Percentiles rank a stretch among this genome's conserved stretches.
Conservation (phyloP, 305 asterid species). For the Fraxinus sp. region DNA sequence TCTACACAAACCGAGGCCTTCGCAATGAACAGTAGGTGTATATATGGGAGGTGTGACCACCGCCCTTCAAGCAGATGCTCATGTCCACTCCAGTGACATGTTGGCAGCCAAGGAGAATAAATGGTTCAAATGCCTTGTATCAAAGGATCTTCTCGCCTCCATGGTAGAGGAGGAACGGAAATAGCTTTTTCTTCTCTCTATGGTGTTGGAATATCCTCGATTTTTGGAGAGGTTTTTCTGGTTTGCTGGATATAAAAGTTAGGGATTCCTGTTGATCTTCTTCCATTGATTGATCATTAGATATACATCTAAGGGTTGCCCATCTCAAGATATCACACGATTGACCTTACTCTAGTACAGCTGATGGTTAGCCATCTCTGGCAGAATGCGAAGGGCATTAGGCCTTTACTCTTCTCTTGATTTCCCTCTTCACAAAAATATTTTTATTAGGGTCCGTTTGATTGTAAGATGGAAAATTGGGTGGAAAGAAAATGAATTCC, state of each 20-base stretch:
- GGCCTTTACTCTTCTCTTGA: neutral
- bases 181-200: neutral
- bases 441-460: too few species aligned
- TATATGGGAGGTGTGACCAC: neutral
- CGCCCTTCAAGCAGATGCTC: neutral
- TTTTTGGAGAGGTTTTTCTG: neutral
- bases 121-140: neutral
- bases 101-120: neutral
- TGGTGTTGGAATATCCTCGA: neutral
- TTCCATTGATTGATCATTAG: neutral
- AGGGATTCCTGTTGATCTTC: neutral
- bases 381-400: neutral
- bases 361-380: neutral
- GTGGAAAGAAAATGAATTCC: too few species aligned
- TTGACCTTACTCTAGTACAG: neutral
- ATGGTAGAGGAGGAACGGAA: neutral
- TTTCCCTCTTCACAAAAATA: neutral
- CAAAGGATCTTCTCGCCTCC: neutral
- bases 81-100: neutral
- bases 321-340: neutral
- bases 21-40: neutral
- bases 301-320: neutral
- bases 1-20: neutral
- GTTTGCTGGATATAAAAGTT: neutral
- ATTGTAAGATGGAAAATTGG: too few species aligned